Percentiles rank a stretch among this genome's conserved stretches.
Conservation (phyloP, 2,329 filamentous ascomycete species). For the Fusarium hostae region DNA sequence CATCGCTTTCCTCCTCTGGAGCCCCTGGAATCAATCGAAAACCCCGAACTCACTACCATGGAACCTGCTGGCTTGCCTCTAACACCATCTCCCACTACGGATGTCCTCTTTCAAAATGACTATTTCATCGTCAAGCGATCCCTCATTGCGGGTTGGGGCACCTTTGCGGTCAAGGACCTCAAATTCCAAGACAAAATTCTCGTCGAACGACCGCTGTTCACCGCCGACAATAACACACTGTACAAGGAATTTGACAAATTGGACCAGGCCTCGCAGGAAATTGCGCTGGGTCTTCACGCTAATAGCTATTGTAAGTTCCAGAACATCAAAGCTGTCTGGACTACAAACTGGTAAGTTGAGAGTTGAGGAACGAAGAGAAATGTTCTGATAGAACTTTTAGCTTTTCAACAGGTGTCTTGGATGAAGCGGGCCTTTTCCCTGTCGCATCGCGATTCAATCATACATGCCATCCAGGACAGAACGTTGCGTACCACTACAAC, state of each 20-base stretch:
- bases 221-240: conserved; percentile 44
- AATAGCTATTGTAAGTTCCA: conserved; percentile 44
- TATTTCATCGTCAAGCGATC: conserved; percentile 56
- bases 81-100: not conserved
- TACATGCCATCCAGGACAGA: conserved; percentile 58
- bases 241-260: conserved; percentile 52
- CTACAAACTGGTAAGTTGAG: conserved; percentile 59
- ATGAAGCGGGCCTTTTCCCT: conserved; percentile 57
- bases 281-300: conserved; percentile 54
- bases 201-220: conserved; percentile 57
- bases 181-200: conserved; percentile 55
- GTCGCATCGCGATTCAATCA: conserved; percentile 69
- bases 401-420: conserved; percentile 45
- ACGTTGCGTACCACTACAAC: conserved; percentile 59
- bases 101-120: conserved; percentile 51
- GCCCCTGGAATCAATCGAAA: conserved; percentile 15
- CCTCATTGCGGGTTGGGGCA: conserved; percentile 57
- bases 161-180: conserved; percentile 57
- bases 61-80: conserved; percentile 7
- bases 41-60: not conserved
- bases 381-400: not conserved
- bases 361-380: not conserved
- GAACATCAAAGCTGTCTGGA: conserved; percentile 54
- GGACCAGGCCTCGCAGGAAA: conserved; percentile 40
- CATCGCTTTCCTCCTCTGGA: conserved; percentile 16